Percentiles rank a stretch among this genome's conserved stretches.
Conservation (phyloP, 2,329 filamentous ascomycete species). For the Stemphylium beticola region DNA sequence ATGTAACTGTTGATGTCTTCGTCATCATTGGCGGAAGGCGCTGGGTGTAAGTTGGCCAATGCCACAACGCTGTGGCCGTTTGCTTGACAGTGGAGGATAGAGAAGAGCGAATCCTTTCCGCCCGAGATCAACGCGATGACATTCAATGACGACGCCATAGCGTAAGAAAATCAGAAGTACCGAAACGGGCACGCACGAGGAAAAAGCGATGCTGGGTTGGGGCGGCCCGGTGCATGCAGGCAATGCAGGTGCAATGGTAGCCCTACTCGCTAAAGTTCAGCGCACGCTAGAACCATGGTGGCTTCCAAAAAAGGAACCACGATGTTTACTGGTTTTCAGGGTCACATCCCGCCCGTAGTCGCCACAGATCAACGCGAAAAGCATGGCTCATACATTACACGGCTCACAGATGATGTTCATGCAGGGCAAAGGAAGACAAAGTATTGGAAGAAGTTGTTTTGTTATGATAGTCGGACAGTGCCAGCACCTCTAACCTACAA, state of each 20-base stretch:
- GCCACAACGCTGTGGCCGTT: conserved; percentile 87
- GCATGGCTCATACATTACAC: conserved; percentile 1
- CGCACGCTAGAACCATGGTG: conserved; percentile 16
- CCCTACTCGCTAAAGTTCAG: conserved; percentile 16
- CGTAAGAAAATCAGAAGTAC: neutral
- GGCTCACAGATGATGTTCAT: neutral
- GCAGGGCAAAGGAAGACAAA: conserved; percentile 3
- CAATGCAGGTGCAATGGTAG: conserved; percentile 7
- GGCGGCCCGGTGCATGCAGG: conserved; percentile 10
- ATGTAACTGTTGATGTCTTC: conserved; percentile 94
- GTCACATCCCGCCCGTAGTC: conserved; percentile 2
- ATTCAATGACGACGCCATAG: conserved; percentile 34
- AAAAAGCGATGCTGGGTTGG: conserved; percentile 10
- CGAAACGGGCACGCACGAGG: conserved; percentile 1
- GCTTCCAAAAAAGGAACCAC: conserved; percentile 1
- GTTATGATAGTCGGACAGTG: conserved; percentile 34
- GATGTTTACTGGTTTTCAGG: conserved; percentile 7
- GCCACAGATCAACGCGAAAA: conserved; percentile 4
- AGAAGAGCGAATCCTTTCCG: conserved; percentile 96
- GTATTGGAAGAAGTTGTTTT: neutral
- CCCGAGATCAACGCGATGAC: conserved; percentile 94
- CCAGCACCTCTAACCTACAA: conserved; percentile 43
- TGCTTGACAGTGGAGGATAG: conserved; percentile 83
- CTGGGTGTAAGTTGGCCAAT: conserved; percentile 84
- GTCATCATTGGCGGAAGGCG: conserved; percentile 40